phyloP scores from a whole-genome alignment of 768 basidiomycete species.

The Dentipellis sp. region DNA sequence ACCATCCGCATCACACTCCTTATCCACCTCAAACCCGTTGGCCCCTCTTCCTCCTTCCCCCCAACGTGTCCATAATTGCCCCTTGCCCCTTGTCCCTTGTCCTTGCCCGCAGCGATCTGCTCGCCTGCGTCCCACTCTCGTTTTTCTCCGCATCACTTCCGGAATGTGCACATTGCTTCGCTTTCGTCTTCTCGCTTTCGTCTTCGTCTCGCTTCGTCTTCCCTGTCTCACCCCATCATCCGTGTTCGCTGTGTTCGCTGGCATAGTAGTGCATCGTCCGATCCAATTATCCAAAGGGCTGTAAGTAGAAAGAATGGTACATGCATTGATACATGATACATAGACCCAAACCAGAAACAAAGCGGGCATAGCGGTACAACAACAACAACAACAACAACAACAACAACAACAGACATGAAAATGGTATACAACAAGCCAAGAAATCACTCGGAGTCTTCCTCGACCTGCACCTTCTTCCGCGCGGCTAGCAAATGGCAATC shows the following conservation, averaged over 20 bases:
- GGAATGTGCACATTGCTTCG: background rate
- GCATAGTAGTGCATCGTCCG: background rate
- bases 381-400: too few relatives aligned
- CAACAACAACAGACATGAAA: too few relatives aligned
- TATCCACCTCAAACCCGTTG: too few relatives aligned
- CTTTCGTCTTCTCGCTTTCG: background rate
- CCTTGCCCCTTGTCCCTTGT: too few relatives aligned
- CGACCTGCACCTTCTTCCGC: background rate
- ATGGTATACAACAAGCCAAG: background rate
- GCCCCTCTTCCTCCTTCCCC: too few relatives aligned
- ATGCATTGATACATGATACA: background rate
- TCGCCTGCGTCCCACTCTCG: background rate
- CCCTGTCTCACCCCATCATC: background rate
- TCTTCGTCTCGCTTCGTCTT: background rate
- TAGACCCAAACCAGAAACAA: background rate
- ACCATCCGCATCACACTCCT: too few relatives aligned
- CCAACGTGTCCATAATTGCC: too few relatives aligned
- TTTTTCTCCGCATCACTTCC: background rate
- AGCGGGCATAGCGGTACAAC: too few relatives aligned
- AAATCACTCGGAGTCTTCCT: background rate
- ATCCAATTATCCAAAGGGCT: background rate
- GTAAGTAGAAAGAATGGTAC: background rate
- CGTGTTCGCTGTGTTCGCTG: background rate
- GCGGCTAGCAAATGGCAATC: background rate
- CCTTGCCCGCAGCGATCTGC: too few relatives aligned